Evolutionary conservation across 352 stramenopile genomes (phyloP).

Genomic region (Phytopythium vexans): DNA sequence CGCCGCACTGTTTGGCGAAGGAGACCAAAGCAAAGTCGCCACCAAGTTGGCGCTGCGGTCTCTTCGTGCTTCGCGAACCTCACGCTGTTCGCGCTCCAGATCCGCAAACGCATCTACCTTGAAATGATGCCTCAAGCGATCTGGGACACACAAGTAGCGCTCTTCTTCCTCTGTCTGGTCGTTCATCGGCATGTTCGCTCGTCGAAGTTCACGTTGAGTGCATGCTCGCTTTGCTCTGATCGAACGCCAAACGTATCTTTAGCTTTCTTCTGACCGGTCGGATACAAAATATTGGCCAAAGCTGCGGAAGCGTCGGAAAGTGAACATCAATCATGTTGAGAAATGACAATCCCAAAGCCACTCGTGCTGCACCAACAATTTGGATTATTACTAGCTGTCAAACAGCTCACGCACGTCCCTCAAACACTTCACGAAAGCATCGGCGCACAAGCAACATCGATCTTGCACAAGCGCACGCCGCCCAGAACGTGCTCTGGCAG

Average conservation of each 20-base stretch:
- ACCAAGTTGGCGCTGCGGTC: slow-evolving; percentile 55
- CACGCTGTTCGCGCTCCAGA: slow-evolving; percentile 10
- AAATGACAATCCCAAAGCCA: too few species aligned
- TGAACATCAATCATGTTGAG: too few species aligned
- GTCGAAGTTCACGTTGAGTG: not conserved
- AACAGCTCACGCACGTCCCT: not conserved
- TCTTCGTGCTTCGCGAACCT: slow-evolving; percentile 34
- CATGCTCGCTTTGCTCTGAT: not conserved
- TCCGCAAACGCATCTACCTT: slow-evolving; percentile 13
- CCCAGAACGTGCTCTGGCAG: slow-evolving; percentile 78
- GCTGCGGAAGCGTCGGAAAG: too few species aligned
- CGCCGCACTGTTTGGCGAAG: not conserved
- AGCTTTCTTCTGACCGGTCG: too few species aligned
- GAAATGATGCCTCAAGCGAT: slow-evolving; percentile 52
- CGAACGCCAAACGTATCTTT: not conserved
- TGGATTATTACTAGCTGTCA: not conserved
- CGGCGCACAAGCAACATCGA: slow-evolving; percentile 54
- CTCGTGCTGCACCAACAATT: too few species aligned
- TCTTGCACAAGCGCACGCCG: slow-evolving; percentile 70
- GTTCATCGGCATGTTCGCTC: slow-evolving; percentile 2
- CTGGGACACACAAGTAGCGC: slow-evolving; percentile 39
- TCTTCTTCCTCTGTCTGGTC: slow-evolving; percentile 12
- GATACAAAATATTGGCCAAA: too few species aligned
- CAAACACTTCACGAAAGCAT: slow-evolving; percentile 22
- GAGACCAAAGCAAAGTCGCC: slow-evolving; percentile 14